Evolutionary conservation across 2,329 filamentous ascomycete species (phyloP), one percentile per base, ranked within the genome.

Genomic region (Arachnomyces sp.): DNA sequence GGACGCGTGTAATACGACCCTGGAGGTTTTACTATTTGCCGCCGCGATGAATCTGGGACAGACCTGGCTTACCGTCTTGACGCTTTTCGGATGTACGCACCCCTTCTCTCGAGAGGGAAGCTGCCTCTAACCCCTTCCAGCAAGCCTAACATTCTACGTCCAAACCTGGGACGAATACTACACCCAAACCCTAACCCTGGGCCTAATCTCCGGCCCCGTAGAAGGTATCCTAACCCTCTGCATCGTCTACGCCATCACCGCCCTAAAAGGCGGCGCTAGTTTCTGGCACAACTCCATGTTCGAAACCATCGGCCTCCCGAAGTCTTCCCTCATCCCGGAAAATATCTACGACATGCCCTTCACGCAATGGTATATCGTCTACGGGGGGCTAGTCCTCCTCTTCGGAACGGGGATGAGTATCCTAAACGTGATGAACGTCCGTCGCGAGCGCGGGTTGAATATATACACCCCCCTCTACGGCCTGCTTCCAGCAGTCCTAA

Each of bases 131-230:
- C 36, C 8, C 11, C 11, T 13, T 15, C 9, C 45, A 87, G 83
- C 85, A 5, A 78, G 90, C 44, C 72, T 93, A 54, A 95, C 92
- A n/a, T 98, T 98, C 65, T 96, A 96, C 63, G 84, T 96, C 31
- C 92, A 96, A 63, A 96, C 92, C 28, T 98, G 92, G 92, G 92
- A 98, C 59, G 92, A 96, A 63, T 98, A 96, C 67, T 90, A 96
- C 68, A 98, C 92, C 38, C 89, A 95, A 64, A 92, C 89, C 3
- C 77, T 98, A 35, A 95, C 88, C 1, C 77, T 98, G 4, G 92
- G 92, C 44, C 70, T 96, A 47, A 75, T 98, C 50, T 95, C 90
- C 49, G 92, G 92, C 0, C 92, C 92, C 3, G 92, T 98, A 29
- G 92, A 98, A 66, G 92, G 92, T 38, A 83, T 98, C 41, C 67